Conservation (phyloP, 2,329 filamentous ascomycete genomes). For the Calycina herbarum region DNA sequence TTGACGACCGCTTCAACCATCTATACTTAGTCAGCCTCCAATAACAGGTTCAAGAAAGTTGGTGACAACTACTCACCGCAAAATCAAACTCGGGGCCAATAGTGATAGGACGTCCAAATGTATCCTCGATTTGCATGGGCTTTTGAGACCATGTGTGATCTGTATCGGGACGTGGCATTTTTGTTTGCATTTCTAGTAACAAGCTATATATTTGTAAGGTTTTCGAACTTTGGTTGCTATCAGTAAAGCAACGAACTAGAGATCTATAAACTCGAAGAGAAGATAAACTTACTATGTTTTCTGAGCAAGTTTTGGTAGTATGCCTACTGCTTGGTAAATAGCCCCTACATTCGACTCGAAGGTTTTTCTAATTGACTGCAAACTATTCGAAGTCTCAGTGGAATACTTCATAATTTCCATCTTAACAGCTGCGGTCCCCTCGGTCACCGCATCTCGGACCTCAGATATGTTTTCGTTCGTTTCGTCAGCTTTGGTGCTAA, state of each 20-base stretch:
- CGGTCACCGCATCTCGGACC: no score
- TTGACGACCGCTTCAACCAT: slow-evolving; percentile 15
- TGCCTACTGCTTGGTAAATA: neutral
- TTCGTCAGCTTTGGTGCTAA: neutral
- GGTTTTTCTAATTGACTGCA: no score
- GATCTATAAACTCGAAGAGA: no score
- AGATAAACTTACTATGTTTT: neutral
- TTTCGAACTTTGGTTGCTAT: neutral
- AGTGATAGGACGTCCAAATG: slow-evolving; percentile 9
- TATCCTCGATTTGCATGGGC: slow-evolving; percentile 14
- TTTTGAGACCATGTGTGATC: slow-evolving; percentile 15
- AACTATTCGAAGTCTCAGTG: no score
- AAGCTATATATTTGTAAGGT: neutral
- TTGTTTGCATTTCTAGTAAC: neutral
- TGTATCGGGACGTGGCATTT: slow-evolving; percentile 1
- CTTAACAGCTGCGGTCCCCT: no score
- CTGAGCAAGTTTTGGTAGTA: neutral
- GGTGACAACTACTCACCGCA: no score
- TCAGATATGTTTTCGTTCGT: neutral
- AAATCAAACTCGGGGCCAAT: slow-evolving; percentile 10
- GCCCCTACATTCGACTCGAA: neutral
- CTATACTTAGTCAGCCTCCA: no score
- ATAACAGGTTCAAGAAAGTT: no score
- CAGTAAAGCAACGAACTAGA: neutral
- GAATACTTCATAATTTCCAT: no score